Evolutionary conservation across 75 land plant genomes (phyloP), one percentile per base, ranked within the genome.

Genomic region (Cupressus sempervirens): DNA sequence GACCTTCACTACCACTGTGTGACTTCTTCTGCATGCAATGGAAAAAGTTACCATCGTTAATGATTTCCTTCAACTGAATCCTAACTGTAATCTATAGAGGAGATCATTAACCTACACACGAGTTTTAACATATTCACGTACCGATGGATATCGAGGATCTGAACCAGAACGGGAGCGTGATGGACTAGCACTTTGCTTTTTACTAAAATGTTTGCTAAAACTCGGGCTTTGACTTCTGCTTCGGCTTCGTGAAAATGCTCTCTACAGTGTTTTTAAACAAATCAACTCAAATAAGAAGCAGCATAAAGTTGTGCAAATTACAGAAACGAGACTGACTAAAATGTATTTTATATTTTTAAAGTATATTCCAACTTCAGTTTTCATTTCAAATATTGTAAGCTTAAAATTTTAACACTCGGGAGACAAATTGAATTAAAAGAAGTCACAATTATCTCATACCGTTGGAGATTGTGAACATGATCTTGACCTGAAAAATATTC

Each of bases 131-230:
- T 30, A 72, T 11, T 32, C 32, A 72, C 74, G 32, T 72, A 72
- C 74, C 70, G 95, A 93, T 72, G 84, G 81, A 84, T 92, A 90
- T 16, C 90, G 91, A 43, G 88, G 82, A 43, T 80, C 86, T 52
- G 97, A 88, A 7, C 35, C 35, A 30, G 74, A 72, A 72, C 35
- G 3, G 3, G 50, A 79, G 10, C 1, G 50, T 26, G 81, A 79
- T 79, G 81, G 30, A 26, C 56, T 81, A 75, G 45, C 29, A 45
- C 29, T 41, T 41, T n/a, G 13, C 50, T 29, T 38, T 29, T 79
- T 26, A n/a, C 11, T 43, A 79, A 26, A 26, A 40, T 11, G 81
- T 79, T 29, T n/a, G 43, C 80, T 76, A 7, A 38, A n/a, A 11
- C 81, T 77, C 53, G 1, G 43, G 41, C 77, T 76, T 38, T 8